phyloP scores from a whole-genome alignment of 2,329 filamentous ascomycete species.

The Proliferodiscus dingleyae region DNA sequence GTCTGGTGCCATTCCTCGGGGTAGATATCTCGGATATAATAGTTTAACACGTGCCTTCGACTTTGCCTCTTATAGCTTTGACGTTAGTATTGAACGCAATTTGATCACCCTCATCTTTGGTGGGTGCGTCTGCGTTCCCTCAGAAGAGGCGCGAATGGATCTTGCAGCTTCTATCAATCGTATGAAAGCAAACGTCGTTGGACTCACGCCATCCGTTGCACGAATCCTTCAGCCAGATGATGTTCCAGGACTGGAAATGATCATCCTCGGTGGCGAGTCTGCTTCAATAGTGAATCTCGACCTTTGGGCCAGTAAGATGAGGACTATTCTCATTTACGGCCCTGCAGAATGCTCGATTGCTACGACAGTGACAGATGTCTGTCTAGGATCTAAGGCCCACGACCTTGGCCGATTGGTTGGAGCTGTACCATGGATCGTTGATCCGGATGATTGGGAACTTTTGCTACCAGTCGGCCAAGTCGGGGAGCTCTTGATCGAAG shows the following conservation, averaged over 20 bases:
- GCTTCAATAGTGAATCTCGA: constrained; percentile 35
- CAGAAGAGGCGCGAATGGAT: constrained; percentile 33
- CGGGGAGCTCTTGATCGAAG: constrained; percentile 29
- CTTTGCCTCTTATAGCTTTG: constrained; percentile 4
- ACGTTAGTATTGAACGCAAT: neutral
- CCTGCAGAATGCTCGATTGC: constrained; percentile 23
- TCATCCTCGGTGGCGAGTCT: constrained; percentile 25
- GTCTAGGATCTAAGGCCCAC: neutral
- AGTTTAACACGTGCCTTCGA: neutral
- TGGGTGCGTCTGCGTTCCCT: constrained; percentile 36
- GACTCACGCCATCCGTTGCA: constrained; percentile 26
- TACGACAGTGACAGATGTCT: neutral
- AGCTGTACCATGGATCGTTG: constrained; percentile 34
- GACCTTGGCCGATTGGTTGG: constrained; percentile 6
- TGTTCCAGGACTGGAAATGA: constrained; percentile 18
- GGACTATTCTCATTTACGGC: constrained; percentile 38
- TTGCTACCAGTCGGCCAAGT: constrained; percentile 16
- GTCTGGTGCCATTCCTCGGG: constrained; percentile 3
- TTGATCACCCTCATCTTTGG: constrained; percentile 25
- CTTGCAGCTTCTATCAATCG: constrained; percentile 26
- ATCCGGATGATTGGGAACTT: constrained; percentile 9
- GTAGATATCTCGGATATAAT: neutral
- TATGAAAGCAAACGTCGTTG: constrained; percentile 18
- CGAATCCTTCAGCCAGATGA: constrained; percentile 15
- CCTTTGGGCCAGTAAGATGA: constrained; percentile 32